Conservation (phyloP, 129 eudicot genomes). For the Artemisia tridentata region DNA sequence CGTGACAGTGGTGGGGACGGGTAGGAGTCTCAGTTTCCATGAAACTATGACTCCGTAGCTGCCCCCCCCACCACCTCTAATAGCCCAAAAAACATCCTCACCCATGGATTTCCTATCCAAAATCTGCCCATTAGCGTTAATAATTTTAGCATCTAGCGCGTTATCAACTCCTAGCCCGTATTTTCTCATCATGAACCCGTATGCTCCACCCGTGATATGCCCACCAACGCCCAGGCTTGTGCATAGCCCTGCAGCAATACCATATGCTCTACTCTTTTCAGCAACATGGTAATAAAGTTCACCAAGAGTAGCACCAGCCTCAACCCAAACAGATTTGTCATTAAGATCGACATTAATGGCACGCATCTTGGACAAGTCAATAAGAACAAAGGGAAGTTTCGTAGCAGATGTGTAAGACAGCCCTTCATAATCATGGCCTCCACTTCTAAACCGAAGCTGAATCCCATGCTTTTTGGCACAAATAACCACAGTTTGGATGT, state of each 20-base stretch:
- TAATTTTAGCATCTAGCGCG: slow-evolving; percentile 19
- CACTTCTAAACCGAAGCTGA: slow-evolving; percentile 38
- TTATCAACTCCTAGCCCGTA: slow-evolving; percentile 32
- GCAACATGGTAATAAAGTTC: slow-evolving; percentile 19
- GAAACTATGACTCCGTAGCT: slow-evolving; percentile 27
- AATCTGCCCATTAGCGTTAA: slow-evolving; percentile 12
- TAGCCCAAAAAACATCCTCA: slow-evolving; percentile 36
- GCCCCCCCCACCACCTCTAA: slow-evolving; percentile 31
- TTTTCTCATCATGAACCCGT: slow-evolving; percentile 30
- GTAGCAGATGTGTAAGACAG: slow-evolving; percentile 31
- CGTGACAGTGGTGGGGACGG: slow-evolving; percentile 15
- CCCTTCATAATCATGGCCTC: slow-evolving; percentile 51
- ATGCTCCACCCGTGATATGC: slow-evolving; percentile 31
- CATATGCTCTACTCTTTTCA: slow-evolving; percentile 20
- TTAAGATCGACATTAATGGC: background rate
- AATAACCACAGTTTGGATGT: background rate
- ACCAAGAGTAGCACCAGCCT: too few relatives aligned
- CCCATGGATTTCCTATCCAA: slow-evolving; percentile 32
- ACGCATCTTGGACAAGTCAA: slow-evolving; percentile 44
- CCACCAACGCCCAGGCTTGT: slow-evolving; percentile 29
- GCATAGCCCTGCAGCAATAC: slow-evolving; percentile 19
- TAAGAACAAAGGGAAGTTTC: slow-evolving; percentile 26
- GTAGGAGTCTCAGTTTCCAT: background rate
- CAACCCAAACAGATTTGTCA: too few relatives aligned
- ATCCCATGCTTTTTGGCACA: slow-evolving; percentile 33